Evolutionary conservation across 495 filamentous ascomycete species (phyloP), one percentile per base, ranked within the genome.

Genomic region (Tuber melanosporum): DNA sequence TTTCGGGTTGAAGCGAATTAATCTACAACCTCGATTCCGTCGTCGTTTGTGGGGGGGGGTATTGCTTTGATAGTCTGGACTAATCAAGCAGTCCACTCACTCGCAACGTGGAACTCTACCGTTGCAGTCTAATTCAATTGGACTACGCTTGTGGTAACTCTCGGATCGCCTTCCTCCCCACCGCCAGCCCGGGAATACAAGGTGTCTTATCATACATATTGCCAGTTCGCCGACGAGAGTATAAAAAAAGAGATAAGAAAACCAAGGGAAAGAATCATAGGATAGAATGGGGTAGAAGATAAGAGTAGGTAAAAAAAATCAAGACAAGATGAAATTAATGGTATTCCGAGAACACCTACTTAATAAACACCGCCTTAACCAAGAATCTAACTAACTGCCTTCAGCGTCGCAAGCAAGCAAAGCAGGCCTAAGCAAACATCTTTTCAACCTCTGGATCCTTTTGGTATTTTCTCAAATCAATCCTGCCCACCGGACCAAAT

Each of bases 391-490:
- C 70, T 0, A 39, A n/a, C 22, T 36, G 12, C 4, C 26, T 7
- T 19, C 3, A 26, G 12, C 41, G 6, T 72, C 14, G 26, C 26
- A 36, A 66, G 26, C 57, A 32, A 66, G 26, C 26, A 66, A 19
- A 36, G 32, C 19, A 20, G 70, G 43, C n/a, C 44, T 42, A 46
- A 42, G 71, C 41, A n/a, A 43, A 74, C 73, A 45, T 41, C 42
- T 52, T 74, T 62, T 41, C 73, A 42, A 66, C 42, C 32, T 71
- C 57, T 0, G 57, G 57, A 36, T 71, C 73, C 46, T 74, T 66
- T 39, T 52, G 45, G 42, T 82, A 82, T 72, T 82, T 83, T 46
- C 77, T 83, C 45, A 82, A 77, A 75, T 82, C 80, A 70, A 82
- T 52, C 26, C 80, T 82, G 45, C 52, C 75, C 41, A 36, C 73